Conservation (phyloP, 1,284 basidiomycete genomes). For the Cutaneotrichosporon cavernicola region DNA sequence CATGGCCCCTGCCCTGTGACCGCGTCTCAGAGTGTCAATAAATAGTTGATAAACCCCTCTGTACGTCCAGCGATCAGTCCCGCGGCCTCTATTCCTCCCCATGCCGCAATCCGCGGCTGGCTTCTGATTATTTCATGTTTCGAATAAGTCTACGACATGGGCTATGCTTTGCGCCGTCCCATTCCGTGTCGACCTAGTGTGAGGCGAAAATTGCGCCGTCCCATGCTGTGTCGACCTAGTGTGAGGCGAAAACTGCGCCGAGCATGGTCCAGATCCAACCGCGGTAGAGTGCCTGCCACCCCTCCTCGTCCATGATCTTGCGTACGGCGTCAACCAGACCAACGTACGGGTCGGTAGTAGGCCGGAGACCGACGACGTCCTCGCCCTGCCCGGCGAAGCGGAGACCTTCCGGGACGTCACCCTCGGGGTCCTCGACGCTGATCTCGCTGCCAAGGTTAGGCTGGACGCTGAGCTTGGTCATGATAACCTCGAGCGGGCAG, state of each 20-base stretch:
- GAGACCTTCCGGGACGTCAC: conserved; percentile 58
- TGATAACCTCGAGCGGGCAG: conserved; percentile 78
- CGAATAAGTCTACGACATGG: not conserved
- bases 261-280: conserved; percentile 84
- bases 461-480: conserved; percentile 76
- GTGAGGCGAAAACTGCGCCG: conserved; percentile 56
- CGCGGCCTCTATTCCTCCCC: no score
- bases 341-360: conserved; percentile 80
- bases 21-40: no score
- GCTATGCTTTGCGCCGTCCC: not conserved
- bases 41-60: no score
- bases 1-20: no score
- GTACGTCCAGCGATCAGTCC: no score
- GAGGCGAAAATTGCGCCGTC: conserved; percentile 36
- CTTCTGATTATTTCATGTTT: not conserved
- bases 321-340: conserved; percentile 74
- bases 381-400: conserved; percentile 70
- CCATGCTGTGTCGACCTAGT: conserved; percentile 3
- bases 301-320: conserved; percentile 80
- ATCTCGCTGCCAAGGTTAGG: conserved; percentile 69
- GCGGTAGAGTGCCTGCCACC: conserved; percentile 70
- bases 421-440: conserved; percentile 62
- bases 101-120: not conserved
- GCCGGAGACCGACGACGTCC: conserved; percentile 82
- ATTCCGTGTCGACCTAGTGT: conserved; percentile 1